phyloP scores from a whole-genome alignment of 2,329 filamentous ascomycete genomes.

The Trichoderma polysporum region DNA sequence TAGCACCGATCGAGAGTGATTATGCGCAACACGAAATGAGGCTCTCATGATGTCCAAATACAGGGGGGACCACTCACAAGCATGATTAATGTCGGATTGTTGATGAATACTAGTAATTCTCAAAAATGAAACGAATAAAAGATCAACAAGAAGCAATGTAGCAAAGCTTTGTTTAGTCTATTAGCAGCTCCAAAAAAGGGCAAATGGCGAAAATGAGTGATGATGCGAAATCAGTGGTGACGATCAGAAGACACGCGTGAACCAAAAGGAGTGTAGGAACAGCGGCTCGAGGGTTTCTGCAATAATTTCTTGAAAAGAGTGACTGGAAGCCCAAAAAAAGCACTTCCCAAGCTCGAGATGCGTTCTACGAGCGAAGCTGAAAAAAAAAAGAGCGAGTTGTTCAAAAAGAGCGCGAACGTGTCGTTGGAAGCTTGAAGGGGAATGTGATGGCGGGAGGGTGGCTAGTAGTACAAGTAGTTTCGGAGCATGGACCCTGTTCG shows the following conservation, averaged over 20 bases:
- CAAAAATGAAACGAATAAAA: not conserved
- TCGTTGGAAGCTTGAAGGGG: not conserved
- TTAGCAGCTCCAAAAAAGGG: not conserved
- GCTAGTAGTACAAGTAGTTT: not conserved
- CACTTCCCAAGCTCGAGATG: conserved; percentile 3
- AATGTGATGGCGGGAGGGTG: not conserved
- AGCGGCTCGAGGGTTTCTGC: conserved; percentile 2
- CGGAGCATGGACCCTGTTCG: not conserved
- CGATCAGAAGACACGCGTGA: not conserved
- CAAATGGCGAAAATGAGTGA: conserved; percentile 7
- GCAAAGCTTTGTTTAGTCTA: not conserved
- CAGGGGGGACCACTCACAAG: conserved; percentile 13
- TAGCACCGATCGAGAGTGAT: not conserved
- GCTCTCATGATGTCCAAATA: not conserved
- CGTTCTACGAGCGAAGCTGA: not conserved
- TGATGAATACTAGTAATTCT: conserved; percentile 13
- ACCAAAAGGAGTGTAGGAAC: not conserved
- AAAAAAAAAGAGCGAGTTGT: conserved; percentile 4
- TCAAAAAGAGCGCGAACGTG: conserved; percentile 14
- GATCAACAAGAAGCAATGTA: not conserved
- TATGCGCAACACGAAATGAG: not conserved
- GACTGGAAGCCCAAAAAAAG: conserved; percentile 18
- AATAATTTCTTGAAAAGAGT: conserved; percentile 13
- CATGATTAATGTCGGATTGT: conserved; percentile 11
- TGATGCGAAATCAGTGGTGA: not conserved